A percentile compares a stretch with the other conserved stretches of the same genome.
Conservation (phyloP, 352 stramenopile species). For the Pythium aristosporum region DNA sequence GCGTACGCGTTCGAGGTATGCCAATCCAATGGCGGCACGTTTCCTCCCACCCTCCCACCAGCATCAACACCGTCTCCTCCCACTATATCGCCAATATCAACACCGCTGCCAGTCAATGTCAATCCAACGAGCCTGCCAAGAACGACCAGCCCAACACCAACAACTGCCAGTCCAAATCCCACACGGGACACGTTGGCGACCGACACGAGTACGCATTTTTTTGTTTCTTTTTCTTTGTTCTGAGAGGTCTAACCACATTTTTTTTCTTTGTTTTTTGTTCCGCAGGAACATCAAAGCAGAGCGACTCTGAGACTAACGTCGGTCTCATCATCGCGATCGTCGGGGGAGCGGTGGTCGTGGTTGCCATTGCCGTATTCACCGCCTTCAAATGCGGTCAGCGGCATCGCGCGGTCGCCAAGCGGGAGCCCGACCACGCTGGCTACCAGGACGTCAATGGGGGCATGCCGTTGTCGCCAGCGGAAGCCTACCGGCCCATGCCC, state of each 20-base stretch:
- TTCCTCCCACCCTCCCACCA: neutral
- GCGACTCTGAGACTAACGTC: slow-evolving; percentile 1
- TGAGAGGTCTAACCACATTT: neutral
- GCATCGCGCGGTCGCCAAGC: neutral
- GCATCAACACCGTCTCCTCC: neutral
- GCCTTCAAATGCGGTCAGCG: neutral
- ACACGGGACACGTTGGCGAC: neutral
- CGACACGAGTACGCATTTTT: neutral
- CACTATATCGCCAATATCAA: neutral
- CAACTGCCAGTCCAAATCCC: too few relatives aligned
- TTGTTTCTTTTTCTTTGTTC: neutral
- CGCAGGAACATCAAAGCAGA: neutral
- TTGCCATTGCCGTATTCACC: neutral
- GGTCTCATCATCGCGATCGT: slow-evolving; percentile 12
- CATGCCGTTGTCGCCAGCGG: slow-evolving; percentile 1
- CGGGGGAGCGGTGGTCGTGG: neutral
- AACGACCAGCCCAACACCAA: neutral
- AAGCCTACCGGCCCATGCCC: neutral
- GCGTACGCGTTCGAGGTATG: slow-evolving; percentile 14
- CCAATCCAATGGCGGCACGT: neutral
- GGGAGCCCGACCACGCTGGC: neutral
- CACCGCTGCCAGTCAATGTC: neutral
- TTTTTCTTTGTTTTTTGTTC: neutral
- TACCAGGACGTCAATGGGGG: neutral
- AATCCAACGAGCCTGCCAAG: too few relatives aligned